Percentiles rank a stretch among this genome's conserved stretches.
Evolutionary conservation across 495 filamentous ascomycete genomes (phyloP).

Genomic region (Penicillium pancosmium): DNA sequence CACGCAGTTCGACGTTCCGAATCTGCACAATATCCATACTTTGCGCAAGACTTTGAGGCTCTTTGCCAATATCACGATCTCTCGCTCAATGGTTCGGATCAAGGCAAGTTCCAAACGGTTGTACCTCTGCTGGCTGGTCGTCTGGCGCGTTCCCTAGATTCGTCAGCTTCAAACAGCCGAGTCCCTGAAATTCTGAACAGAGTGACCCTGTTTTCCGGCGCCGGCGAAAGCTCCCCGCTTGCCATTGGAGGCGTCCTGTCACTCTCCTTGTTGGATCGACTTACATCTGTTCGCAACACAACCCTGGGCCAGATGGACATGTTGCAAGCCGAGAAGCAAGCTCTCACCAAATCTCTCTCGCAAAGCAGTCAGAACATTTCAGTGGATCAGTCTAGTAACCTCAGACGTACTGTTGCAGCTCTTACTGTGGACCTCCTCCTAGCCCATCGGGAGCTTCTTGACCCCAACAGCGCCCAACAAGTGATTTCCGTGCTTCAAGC

Average conservation of each 20-base stretch:
- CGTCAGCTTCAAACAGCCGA: constrained; percentile 34
- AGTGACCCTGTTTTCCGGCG: constrained; percentile 41
- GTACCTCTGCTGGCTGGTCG: constrained; percentile 47
- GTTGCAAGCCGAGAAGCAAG: constrained; percentile 65
- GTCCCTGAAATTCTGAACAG: constrained; percentile 42
- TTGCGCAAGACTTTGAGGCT: constrained; percentile 65
- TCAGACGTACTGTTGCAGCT: constrained; percentile 49
- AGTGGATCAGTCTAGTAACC: constrained; percentile 47
- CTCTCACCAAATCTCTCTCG: constrained; percentile 58
- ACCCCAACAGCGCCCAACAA: constrained; percentile 31
- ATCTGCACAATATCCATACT: constrained; percentile 45
- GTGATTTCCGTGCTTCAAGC: constrained; percentile 29
- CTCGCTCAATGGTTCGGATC: constrained; percentile 21
- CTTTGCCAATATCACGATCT: constrained; percentile 65
- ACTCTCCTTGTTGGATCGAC: constrained; percentile 56
- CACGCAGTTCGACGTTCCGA: constrained; percentile 41
- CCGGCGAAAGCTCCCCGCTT: constrained; percentile 27
- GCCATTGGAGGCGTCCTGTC: constrained; percentile 59
- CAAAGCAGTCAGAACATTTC: constrained; percentile 48
- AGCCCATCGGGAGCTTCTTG: constrained; percentile 45
- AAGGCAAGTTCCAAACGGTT: constrained; percentile 31
- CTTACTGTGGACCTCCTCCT: constrained; percentile 52
- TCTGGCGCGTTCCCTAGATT: constrained; percentile 36
- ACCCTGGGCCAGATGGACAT: constrained; percentile 63
- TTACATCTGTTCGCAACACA: constrained; percentile 55